Evolutionary conservation across 352 stramenopile species (phyloP).

Genomic region (Phytophthora podocarpi): DNA sequence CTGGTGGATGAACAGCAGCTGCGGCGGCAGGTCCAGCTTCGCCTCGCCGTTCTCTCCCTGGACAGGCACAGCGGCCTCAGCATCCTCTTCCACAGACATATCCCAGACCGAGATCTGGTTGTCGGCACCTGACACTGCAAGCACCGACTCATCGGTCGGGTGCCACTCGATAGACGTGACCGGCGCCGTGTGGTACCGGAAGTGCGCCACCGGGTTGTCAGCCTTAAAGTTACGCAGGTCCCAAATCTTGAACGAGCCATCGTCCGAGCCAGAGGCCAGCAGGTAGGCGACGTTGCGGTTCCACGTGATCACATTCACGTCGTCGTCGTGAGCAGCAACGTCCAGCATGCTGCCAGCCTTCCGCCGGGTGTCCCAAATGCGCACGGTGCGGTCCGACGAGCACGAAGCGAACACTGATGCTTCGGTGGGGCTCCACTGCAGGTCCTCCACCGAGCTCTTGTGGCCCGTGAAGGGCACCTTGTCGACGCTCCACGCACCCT

Average conservation of each 20-base stretch:
- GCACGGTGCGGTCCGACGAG: slow-evolving; percentile 93
- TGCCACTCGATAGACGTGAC: slow-evolving; percentile 99
- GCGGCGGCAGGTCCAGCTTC: slow-evolving; percentile 94
- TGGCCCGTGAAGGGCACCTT: slow-evolving; percentile 92
- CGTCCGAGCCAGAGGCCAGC: slow-evolving; percentile 96
- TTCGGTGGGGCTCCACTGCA: slow-evolving; percentile 99
- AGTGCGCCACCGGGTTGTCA: slow-evolving; percentile 92
- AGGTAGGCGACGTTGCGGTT: slow-evolving; percentile 98
- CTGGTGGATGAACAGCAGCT: slow-evolving; percentile 99
- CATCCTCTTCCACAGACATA: slow-evolving; percentile 99
- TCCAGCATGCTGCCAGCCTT: slow-evolving; percentile 94
- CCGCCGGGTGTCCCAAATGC: slow-evolving; percentile 98
- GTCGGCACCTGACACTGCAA: slow-evolving; percentile 94
- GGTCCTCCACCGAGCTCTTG: slow-evolving; percentile 95
- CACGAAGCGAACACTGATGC: slow-evolving; percentile 95
- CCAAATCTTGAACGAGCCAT: slow-evolving; percentile 98
- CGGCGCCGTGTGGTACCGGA: slow-evolving; percentile 95
- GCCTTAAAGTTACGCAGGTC: slow-evolving; percentile 95
- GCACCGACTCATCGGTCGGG: slow-evolving; percentile 98
- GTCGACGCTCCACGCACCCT: slow-evolving; percentile 85
- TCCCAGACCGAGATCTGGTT: slow-evolving; percentile 99
- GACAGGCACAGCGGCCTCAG: slow-evolving; percentile 52
- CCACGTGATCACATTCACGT: slow-evolving; percentile 99
- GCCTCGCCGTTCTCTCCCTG: slow-evolving; percentile 49
- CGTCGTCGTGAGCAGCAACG: slow-evolving; percentile 92